Percentiles rank a stretch among this genome's conserved stretches.
These are phyloP conservation scores for Lactifluus volemus DNA, from an alignment of 768 basidiomycete genomes.

Conservation along the genomic window DNA sequence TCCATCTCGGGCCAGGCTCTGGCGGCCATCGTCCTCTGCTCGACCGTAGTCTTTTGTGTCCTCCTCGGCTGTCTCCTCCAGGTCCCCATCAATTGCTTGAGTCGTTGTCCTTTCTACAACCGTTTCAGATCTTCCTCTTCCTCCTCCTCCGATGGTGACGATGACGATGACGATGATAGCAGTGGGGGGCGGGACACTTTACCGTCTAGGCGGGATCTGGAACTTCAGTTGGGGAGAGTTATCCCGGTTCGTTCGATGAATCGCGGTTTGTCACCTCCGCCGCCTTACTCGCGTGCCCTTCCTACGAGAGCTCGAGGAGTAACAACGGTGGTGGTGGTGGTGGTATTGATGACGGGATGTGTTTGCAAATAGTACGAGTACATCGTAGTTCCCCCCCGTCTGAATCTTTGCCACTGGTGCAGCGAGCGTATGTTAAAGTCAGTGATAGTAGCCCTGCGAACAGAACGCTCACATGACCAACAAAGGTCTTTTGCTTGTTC, in stretches of 20 bases:
- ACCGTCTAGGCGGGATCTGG: not conserved
- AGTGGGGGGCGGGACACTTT: too few relatives aligned
- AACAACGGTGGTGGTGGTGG: not conserved
- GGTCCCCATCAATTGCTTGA: not conserved
- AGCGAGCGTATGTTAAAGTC: not conserved
- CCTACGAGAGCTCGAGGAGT: slow-evolving; percentile 3
- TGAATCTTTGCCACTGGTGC: not conserved
- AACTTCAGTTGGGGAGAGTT: not conserved
- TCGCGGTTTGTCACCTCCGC: not conserved
- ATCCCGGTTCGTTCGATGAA: not conserved
- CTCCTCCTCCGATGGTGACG: too few relatives aligned
- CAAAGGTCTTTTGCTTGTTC: too few relatives aligned
- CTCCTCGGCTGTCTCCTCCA: slow-evolving; percentile 1
- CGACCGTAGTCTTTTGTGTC: not conserved
- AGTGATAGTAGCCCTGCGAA: not conserved
- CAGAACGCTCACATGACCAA: not conserved
- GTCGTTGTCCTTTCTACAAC: too few relatives aligned
- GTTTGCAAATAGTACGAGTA: not conserved
- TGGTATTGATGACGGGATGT: not conserved
- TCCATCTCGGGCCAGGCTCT: slow-evolving; percentile 1
- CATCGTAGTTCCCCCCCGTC: not conserved
- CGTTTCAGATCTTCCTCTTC: not conserved
- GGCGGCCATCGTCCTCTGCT: not conserved
- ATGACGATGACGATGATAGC: not conserved
- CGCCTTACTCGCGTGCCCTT: slow-evolving; percentile 14